Percentiles rank a stretch among this genome's conserved stretches.
phyloP scores from a whole-genome alignment of 345 rosid species.

The Punica granatum region DNA sequence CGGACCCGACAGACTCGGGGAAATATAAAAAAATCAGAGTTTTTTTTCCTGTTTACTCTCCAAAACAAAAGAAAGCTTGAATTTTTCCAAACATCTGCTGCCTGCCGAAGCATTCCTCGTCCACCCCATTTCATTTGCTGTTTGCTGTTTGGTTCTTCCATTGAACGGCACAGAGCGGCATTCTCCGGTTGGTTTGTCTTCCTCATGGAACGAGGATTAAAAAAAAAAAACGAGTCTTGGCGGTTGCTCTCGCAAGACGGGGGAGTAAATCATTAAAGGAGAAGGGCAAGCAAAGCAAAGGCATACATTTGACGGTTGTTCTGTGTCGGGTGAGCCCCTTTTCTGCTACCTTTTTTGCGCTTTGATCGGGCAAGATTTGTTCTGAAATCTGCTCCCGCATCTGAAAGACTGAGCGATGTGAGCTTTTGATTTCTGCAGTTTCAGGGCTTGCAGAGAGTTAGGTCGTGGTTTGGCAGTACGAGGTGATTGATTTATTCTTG shows the following conservation, averaged over 20 bases:
- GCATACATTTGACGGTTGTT: constrained; percentile 9
- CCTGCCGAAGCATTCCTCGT: not conserved
- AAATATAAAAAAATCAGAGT: not conserved
- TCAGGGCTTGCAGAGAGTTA: constrained; percentile 2
- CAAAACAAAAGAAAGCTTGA: not conserved
- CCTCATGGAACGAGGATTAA: not conserved
- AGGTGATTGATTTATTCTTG: not conserved
- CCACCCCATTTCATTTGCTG: not conserved
- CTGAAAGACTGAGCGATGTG: not conserved
- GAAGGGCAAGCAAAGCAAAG: not conserved
- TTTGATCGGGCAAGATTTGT: not conserved
- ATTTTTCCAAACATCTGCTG: not conserved
- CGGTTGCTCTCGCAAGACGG: not conserved
- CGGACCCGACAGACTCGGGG: not conserved
- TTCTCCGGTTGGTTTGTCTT: not conserved
- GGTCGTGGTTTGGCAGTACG: not conserved
- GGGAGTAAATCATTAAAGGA: not conserved
- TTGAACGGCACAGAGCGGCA: not conserved
- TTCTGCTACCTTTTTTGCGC: not conserved
- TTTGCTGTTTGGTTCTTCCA: not conserved
- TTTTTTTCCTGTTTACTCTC: not conserved
- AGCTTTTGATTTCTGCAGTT: constrained; percentile 1
- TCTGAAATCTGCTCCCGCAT: not conserved
- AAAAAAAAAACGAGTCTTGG: not conserved
- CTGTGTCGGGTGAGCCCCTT: constrained; percentile 3